Conservation (phyloP, 495 filamentous ascomycete species). For the Talaromyces liani region DNA sequence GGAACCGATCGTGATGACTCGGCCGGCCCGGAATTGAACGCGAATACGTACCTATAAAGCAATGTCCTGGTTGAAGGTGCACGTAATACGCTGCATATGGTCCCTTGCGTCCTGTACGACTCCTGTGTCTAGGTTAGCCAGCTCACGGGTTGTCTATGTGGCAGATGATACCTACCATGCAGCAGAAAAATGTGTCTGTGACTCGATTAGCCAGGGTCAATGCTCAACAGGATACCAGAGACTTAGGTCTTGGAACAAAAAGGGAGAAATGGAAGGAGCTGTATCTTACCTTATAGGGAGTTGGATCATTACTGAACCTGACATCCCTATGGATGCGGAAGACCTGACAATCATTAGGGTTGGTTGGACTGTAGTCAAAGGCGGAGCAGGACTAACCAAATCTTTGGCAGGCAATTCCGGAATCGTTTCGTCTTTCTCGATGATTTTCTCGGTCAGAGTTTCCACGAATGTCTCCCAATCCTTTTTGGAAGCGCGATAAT, state of each 20-base stretch:
- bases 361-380: not conserved
- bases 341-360: constrained; percentile 31
- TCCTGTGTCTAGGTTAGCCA: constrained; percentile 32
- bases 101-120: constrained; percentile 76
- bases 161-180: constrained; percentile 50
- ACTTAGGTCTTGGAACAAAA: constrained; percentile 7
- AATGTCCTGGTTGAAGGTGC: constrained; percentile 51
- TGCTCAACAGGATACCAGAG: not conserved
- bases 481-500: constrained; percentile 66
- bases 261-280: constrained; percentile 10
- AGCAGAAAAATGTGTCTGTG: constrained; percentile 67
- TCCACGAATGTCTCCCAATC: constrained; percentile 75
- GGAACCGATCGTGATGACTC: not conserved
- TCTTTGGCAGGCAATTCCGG: constrained; percentile 79
- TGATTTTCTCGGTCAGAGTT: constrained; percentile 59
- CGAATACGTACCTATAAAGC: constrained; percentile 51
- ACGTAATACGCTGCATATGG: constrained; percentile 82
- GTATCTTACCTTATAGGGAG: constrained; percentile 70
- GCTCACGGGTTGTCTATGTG: not conserved
- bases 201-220: constrained; percentile 18
- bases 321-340: constrained; percentile 84
- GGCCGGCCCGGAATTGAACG: not conserved
- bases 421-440: constrained; percentile 65
- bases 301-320: constrained; percentile 68
- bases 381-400: constrained; percentile 41